Evolutionary conservation across 805 yeast genomes (phyloP).

Genomic region (Nakazawaea peltata): DNA sequence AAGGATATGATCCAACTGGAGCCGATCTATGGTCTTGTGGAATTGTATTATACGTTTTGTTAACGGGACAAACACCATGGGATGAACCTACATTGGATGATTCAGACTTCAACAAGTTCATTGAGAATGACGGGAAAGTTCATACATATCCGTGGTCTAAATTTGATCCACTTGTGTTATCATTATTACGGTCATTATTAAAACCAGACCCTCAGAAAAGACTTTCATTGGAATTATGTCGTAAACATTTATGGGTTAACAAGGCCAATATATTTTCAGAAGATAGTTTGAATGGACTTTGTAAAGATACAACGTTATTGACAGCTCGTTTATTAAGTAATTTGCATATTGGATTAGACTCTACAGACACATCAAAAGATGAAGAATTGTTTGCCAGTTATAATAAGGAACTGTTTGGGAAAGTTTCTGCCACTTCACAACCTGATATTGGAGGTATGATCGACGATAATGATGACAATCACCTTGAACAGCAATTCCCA

Average conservation of each 20-base stretch:
- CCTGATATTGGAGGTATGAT: constrained; percentile 39
- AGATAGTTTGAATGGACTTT: constrained; percentile 34
- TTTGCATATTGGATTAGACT: constrained; percentile 45
- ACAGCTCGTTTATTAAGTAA: constrained; percentile 44
- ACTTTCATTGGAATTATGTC: constrained; percentile 29
- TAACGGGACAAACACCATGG: constrained; percentile 69
- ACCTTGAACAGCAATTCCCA: constrained; percentile 12
- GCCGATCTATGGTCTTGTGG: constrained; percentile 71
- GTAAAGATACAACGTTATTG: constrained; percentile 43
- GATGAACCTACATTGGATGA: constrained; percentile 52
- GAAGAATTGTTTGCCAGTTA: constrained; percentile 14
- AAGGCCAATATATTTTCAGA: constrained; percentile 34
- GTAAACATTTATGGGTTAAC: constrained; percentile 49
- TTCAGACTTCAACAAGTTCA: constrained; percentile 33
- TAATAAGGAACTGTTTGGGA: constrained; percentile 8
- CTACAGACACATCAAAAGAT: constrained; percentile 27
- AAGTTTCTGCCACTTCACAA: constrained; percentile 31
- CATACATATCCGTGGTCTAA: constrained; percentile 46
- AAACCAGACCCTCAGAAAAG: constrained; percentile 40
- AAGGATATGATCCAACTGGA: constrained; percentile 47
- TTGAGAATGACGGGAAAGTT: constrained; percentile 37
- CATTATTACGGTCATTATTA: constrained; percentile 44
- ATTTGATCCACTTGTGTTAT: constrained; percentile 38
- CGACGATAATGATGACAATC: constrained; percentile 25
- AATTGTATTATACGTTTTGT: constrained; percentile 49